Evolutionary conservation across 1,284 basidiomycete species (phyloP), one percentile per base, ranked within the genome.

Genomic region (Neonothopanus nambi): DNA sequence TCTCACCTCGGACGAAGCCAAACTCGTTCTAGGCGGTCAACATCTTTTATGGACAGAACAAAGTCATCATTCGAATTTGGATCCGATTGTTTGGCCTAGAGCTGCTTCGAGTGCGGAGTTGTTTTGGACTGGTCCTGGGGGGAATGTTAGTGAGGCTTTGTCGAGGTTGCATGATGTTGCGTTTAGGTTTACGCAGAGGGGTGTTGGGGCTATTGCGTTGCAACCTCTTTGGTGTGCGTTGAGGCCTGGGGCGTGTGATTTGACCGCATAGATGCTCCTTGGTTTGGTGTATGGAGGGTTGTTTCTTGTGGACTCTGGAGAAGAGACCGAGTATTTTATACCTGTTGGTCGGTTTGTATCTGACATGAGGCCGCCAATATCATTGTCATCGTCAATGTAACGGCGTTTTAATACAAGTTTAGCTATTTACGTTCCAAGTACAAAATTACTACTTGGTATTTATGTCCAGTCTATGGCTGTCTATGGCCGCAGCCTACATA

Each of bases 181-280:
- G 28, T 91, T 80, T 68, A 77, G 91, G 21, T 77, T 93, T 68
- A 80, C 84, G 20, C 74, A 81, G 57, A 72, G 86, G 33, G 91
- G 91, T 17, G 75, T 93, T 6, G 67, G 68, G 1, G 83, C 90
- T 3, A 84, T 85, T 56, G 70, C 86, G 1, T 70, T 95, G 20
- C 91, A 93, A 71, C 91, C 92, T 1, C 74, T 84, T 58, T 93
- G 87, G 86, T 94, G 91, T 69, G 90, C 87, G 15, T 63, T 93
- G 33, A 72, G 89, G n/a, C 85, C 88, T 0, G 80, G 76, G 5
- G 71, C 65, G 36, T 87, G 85, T 61, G 78, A 85, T 65, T 56
- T 82, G 48, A 65, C 65, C 18, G 73, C 76, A 1, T 80, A 33
- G 8, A n/a, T n/a, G n/a, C n/a, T n/a, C n/a, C n/a, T n/a, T n/a